phyloP scores from a whole-genome alignment of 805 yeast species.

The Candida vartiovaarae region DNA sequence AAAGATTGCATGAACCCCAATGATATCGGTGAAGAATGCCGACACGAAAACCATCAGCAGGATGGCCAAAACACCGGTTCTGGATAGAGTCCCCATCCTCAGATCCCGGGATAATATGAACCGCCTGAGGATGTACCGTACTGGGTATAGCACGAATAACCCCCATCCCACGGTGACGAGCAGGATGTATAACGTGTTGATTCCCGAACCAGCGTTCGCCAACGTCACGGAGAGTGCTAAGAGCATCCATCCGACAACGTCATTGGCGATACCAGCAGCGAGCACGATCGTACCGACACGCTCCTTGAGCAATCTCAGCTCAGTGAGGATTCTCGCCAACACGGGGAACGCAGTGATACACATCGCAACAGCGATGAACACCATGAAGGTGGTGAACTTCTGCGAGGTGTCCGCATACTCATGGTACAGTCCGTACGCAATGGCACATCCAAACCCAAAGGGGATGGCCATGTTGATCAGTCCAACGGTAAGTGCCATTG shows the following conservation, averaged over 20 bases:
- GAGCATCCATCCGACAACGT: conserved; percentile 74
- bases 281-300: conserved; percentile 68
- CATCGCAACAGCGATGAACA: conserved; percentile 76
- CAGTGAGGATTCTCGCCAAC: conserved; percentile 69
- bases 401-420: conserved; percentile 27
- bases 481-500: conserved; percentile 63
- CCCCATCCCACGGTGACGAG: conserved; percentile 67
- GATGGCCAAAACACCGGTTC: conserved; percentile 49
- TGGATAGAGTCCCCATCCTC: conserved; percentile 54
- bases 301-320: conserved; percentile 60
- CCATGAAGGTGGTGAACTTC: conserved; percentile 68
- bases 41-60: conserved; percentile 53
- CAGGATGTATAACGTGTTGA: conserved; percentile 62
- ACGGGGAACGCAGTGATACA: conserved; percentile 86
- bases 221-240: conserved; percentile 70
- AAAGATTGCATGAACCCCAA: conserved; percentile 82
- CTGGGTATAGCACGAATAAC: conserved; percentile 49
- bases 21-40: conserved; percentile 74
- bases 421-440: conserved; percentile 53
- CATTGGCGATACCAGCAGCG: conserved; percentile 79
- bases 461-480: conserved; percentile 69
- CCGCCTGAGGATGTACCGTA: conserved; percentile 40
- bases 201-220: conserved; percentile 65
- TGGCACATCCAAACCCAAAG: conserved; percentile 70
- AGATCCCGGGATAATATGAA: conserved; percentile 43